Percentiles rank a stretch among this genome's conserved stretches.
Conservation (phyloP, 129 eudicot species). For the Flaveria ramosissima region DNA sequence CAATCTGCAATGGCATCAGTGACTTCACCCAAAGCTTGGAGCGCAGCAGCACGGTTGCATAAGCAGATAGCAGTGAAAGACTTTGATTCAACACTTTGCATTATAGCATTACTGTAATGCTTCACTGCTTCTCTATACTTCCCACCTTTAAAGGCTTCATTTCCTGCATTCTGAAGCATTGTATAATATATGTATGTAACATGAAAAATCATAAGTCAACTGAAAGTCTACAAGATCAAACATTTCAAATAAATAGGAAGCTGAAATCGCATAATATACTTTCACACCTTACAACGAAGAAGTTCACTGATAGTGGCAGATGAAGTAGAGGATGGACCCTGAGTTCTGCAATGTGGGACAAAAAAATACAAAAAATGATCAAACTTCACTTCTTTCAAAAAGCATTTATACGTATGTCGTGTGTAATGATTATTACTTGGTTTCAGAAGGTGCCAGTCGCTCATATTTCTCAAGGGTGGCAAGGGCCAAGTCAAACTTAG, state of each 20-base stretch:
- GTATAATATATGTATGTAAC: not conserved
- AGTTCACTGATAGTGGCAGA: constrained; percentile 69
- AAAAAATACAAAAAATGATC: constrained; percentile 2
- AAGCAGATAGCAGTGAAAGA: constrained; percentile 85
- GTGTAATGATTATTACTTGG: constrained; percentile 43
- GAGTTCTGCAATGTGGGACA: constrained; percentile 28
- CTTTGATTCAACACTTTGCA: constrained; percentile 60
- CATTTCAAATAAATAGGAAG: not conserved
- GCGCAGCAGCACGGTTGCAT: constrained; percentile 97
- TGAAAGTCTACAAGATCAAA: not conserved
- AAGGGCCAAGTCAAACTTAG: constrained; percentile 78
- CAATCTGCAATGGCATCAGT: constrained; percentile 95
- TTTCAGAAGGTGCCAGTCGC: constrained; percentile 34
- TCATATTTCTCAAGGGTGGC: constrained; percentile 60
- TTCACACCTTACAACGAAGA: constrained; percentile 63
- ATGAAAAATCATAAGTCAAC: constrained; percentile 1
- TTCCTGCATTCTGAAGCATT: constrained; percentile 66
- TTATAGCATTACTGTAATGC: constrained; percentile 75
- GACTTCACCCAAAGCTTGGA: constrained; percentile 77
- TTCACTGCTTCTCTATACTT: constrained; percentile 72
- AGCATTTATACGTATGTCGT: not conserved
- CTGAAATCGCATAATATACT: not conserved
- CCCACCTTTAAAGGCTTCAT: constrained; percentile 74
- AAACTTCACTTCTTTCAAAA: constrained; percentile 6
- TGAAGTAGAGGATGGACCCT: constrained; percentile 43